Percentiles rank a stretch among this genome's conserved stretches.
These are phyloP conservation scores for Nigrospora osmanthi DNA, from an alignment of 2,329 filamentous ascomycete genomes.

Conservation along the genomic window DNA sequence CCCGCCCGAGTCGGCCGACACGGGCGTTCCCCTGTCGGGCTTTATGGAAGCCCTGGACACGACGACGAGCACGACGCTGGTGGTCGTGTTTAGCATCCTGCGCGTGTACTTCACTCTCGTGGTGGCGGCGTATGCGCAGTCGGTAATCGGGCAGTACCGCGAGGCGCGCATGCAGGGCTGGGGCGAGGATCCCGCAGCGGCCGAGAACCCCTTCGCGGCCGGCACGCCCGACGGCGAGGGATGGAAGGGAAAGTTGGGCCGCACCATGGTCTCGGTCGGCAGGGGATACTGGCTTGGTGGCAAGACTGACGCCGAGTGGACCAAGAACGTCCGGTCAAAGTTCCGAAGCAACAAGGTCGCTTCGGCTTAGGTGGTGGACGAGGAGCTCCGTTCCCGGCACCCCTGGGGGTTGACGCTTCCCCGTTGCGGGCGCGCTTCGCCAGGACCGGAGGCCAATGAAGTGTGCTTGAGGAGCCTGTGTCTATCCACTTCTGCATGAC, in stretches of 20 bases:
- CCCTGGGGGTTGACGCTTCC: not conserved
- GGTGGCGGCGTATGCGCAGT: conserved; percentile 74
- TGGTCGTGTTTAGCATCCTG: conserved; percentile 65
- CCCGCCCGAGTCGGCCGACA: conserved; percentile 6
- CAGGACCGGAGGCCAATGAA: too few species aligned
- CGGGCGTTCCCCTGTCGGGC: conserved; percentile 7
- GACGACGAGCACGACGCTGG: conserved; percentile 70
- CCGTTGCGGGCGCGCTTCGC: too few species aligned
- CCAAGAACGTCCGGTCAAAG: conserved; percentile 51
- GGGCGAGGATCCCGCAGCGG: conserved; percentile 37
- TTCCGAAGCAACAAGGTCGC: conserved; percentile 29
- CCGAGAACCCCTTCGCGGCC: conserved; percentile 55
- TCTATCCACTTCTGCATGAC: conserved; percentile 1
- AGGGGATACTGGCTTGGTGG: conserved; percentile 76
- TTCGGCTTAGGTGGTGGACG: not conserved
- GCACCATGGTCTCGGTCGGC: conserved; percentile 67
- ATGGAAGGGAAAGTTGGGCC: conserved; percentile 71
- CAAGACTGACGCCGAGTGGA: conserved; percentile 60
- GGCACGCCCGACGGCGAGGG: conserved; percentile 69
- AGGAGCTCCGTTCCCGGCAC: too few species aligned
- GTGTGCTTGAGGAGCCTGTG: not conserved
- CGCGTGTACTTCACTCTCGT: conserved; percentile 79
- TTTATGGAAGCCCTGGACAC: conserved; percentile 42
- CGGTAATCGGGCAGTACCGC: conserved; percentile 65
- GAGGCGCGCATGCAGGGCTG: conserved; percentile 29